These are phyloP conservation scores for Penicillium sp. DNA, from an alignment of 2,329 filamentous ascomycete genomes.

Conservation along the genomic window DNA sequence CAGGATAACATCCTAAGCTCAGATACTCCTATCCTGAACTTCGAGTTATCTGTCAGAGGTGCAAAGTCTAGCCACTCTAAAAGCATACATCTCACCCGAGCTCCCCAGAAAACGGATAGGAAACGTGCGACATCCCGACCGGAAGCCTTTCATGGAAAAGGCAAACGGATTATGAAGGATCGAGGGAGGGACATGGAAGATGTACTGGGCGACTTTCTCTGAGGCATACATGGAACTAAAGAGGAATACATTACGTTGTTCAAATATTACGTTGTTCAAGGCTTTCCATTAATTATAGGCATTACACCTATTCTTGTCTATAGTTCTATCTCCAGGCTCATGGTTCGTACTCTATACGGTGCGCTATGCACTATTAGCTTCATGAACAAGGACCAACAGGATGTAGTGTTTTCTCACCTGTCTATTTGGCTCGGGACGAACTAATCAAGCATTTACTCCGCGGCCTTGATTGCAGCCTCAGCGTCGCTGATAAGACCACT, in stretches of 20 bases:
- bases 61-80: too few species aligned
- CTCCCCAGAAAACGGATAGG: constrained; percentile 3
- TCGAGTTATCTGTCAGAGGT: neutral
- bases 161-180: constrained; percentile 26
- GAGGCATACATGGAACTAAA: neutral
- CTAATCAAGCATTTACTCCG: neutral
- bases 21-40: neutral
- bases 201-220: constrained; percentile 31
- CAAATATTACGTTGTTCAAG: neutral
- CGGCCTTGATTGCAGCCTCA: neutral
- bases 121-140: neutral
- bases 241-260: neutral
- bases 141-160: neutral
- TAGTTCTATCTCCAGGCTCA: neutral
- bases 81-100: neutral
- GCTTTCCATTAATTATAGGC: neutral
- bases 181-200: constrained; percentile 25
- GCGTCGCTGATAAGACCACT: neutral
- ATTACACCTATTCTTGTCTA: neutral
- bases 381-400: neutral
- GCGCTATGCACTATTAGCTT: neutral
- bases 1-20: neutral
- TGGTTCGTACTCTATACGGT: neutral
- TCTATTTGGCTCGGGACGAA: neutral
- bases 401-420: neutral